These are phyloP conservation scores for Akanthomyces muscarius DNA, from an alignment of 2,329 filamentous ascomycete species.

Conservation along the genomic window DNA sequence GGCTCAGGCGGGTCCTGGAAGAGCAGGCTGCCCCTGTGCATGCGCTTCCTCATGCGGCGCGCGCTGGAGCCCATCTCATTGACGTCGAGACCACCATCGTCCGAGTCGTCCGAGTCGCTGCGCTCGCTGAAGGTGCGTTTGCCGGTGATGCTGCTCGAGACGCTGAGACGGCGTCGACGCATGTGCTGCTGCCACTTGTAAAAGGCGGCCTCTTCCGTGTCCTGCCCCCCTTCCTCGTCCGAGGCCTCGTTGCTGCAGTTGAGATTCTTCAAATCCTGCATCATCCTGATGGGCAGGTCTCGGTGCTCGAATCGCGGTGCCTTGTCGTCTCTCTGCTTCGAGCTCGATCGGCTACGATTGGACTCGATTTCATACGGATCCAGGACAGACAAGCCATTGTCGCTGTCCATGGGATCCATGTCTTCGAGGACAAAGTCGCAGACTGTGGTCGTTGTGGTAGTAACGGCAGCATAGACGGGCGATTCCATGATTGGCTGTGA, in stretches of 20 bases:
- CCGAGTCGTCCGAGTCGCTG: conserved; percentile 46
- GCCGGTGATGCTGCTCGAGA: conserved; percentile 48
- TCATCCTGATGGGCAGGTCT: conserved; percentile 41
- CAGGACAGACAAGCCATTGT: conserved; percentile 40
- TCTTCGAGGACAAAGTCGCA: conserved; percentile 43
- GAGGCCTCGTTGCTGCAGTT: conserved; percentile 40
- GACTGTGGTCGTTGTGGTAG: conserved; percentile 19
- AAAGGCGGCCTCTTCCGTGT: conserved; percentile 38
- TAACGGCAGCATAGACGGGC: conserved; percentile 21
- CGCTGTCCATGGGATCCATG: conserved; percentile 43
- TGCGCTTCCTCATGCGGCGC: conserved; percentile 43
- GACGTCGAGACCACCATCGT: conserved; percentile 36
- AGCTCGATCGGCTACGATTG: conserved; percentile 38
- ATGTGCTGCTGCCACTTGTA: conserved; percentile 38
- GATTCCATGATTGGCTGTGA: conserved; percentile 16
- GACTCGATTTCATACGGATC: conserved; percentile 46
- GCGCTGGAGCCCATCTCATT: conserved; percentile 45
- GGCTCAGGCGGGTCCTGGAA: conserved; percentile 48
- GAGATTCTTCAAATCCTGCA: conserved; percentile 43
- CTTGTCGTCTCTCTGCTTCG: conserved; percentile 25
- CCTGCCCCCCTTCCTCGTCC: conserved; percentile 33
- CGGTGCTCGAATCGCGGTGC: conserved; percentile 23
- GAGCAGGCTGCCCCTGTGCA: conserved; percentile 44
- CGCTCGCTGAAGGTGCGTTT: conserved; percentile 53
- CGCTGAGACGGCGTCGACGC: conserved; percentile 44